phyloP scores from a whole-genome alignment of 2,329 filamentous ascomycete species.

The Tolypocladium ovalisporum region DNA sequence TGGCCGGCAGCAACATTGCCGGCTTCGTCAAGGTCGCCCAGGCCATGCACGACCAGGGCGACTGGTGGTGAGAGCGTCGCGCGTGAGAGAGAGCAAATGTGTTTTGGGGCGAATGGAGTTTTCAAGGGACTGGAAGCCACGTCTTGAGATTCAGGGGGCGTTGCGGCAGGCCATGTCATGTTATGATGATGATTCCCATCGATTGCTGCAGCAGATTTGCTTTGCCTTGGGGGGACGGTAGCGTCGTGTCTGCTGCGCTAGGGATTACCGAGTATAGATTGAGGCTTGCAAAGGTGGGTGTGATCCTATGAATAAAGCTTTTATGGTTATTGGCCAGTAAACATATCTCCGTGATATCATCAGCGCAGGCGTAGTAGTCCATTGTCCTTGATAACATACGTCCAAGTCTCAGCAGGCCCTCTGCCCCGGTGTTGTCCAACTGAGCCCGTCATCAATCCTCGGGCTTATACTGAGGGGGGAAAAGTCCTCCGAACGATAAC shows the following conservation, averaged over 20 bases:
- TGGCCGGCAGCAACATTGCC: slow-evolving; percentile 93
- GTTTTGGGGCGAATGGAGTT: not conserved
- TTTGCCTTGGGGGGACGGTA: not conserved
- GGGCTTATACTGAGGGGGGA: too few relatives aligned
- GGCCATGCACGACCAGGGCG: slow-evolving; percentile 93
- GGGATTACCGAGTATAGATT: not conserved
- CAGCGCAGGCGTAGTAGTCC: too few relatives aligned
- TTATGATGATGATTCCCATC: not conserved
- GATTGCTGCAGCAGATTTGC: not conserved
- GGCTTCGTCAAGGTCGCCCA: slow-evolving; percentile 93
- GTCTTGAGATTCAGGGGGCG: not conserved
- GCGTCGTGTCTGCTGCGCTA: not conserved
- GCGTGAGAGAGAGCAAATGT: not conserved
- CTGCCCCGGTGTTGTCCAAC: too few relatives aligned
- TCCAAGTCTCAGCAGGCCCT: too few relatives aligned
- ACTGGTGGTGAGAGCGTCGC: slow-evolving; percentile 55
- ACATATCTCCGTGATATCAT: too few relatives aligned
- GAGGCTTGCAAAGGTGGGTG: too few relatives aligned
- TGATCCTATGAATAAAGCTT: too few relatives aligned
- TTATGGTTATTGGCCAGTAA: too few relatives aligned
- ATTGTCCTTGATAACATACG: too few relatives aligned
- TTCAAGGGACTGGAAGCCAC: not conserved
- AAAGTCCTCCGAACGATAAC: too few relatives aligned
- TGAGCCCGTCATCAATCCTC: too few relatives aligned
- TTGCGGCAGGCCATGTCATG: not conserved